phyloP scores from a whole-genome alignment of 208 protist species.

The Acanthamoeba royreba region DNA sequence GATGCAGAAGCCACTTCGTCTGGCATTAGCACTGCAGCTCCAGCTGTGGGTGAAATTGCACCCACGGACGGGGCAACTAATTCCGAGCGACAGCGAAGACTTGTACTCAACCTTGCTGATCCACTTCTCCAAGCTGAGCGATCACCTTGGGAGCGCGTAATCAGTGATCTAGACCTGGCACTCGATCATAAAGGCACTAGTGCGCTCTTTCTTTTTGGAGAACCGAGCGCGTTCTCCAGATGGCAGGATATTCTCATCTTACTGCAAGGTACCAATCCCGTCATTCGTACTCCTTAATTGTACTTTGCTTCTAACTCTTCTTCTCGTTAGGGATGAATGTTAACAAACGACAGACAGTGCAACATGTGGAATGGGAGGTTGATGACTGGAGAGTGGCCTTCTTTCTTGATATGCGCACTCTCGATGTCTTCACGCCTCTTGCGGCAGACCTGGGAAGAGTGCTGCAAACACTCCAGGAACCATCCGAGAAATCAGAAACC shows the following conservation, averaged over 20 bases:
- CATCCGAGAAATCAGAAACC: too few relatives aligned
- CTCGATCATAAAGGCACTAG: neutral
- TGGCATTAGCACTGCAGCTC: too few relatives aligned
- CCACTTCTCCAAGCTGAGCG: neutral
- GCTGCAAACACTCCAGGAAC: neutral
- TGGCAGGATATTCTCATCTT: neutral
- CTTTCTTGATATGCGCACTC: neutral
- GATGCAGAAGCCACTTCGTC: too few relatives aligned
- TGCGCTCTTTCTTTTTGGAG: neutral
- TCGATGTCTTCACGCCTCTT: neutral
- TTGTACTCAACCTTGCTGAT: neutral
- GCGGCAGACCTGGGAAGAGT: neutral
- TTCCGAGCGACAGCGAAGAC: too few relatives aligned
- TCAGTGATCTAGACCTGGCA: neutral
- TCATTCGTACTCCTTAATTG: too few relatives aligned
- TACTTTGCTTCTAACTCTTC: too few relatives aligned
- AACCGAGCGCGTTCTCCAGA: neutral
- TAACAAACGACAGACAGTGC: neutral
- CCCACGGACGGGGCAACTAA: too few relatives aligned
- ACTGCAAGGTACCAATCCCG: neutral
- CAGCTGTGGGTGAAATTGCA: too few relatives aligned
- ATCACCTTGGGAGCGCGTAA: neutral
- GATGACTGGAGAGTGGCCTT: neutral
- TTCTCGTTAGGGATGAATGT: neutral
- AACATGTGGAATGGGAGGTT: neutral